These are phyloP conservation scores for Coemansia sp. DNA, from an alignment of 192 early-diverging fungal species.

Conservation along the genomic window DNA sequence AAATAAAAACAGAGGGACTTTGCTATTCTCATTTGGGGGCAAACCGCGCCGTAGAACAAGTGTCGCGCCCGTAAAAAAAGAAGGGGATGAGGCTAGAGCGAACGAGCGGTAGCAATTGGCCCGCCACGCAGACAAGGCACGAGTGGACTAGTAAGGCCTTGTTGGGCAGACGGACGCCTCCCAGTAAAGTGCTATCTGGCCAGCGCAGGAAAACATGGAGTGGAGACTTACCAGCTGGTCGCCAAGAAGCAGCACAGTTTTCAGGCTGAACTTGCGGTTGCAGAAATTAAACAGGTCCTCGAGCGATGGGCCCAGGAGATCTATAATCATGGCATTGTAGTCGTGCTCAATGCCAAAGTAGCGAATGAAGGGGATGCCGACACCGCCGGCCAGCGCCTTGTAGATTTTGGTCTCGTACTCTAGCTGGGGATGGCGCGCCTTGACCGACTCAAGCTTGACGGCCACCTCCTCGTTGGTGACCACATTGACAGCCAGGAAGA, in stretches of 20 bases:
- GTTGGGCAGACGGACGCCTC: neutral
- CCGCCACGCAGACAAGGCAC: conserved; percentile 3
- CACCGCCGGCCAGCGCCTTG: conserved; percentile 88
- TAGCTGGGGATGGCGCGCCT: conserved; percentile 94
- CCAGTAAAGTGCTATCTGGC: neutral
- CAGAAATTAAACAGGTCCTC: conserved; percentile 91
- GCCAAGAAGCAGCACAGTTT: conserved; percentile 81
- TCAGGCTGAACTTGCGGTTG: conserved; percentile 83
- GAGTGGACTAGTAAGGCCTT: neutral
- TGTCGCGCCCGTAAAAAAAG: neutral
- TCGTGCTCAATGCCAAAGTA: conserved; percentile 82
- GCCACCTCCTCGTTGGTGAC: conserved; percentile 95
- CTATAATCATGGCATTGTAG: conserved; percentile 84
- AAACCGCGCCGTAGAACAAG: neutral
- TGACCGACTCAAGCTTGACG: conserved; percentile 93
- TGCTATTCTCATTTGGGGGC: neutral
- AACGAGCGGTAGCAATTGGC: neutral
- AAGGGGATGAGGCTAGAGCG: neutral
- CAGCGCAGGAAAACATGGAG: neutral
- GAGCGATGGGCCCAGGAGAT: conserved; percentile 87
- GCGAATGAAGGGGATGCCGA: conserved; percentile 86
- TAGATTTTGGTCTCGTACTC: conserved; percentile 98
- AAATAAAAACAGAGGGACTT: neutral
- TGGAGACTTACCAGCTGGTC: conserved; percentile 69
- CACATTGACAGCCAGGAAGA: conserved; percentile 88